Conservation (phyloP, 2,329 filamentous ascomycete genomes). For the Aspergillus unguis region DNA sequence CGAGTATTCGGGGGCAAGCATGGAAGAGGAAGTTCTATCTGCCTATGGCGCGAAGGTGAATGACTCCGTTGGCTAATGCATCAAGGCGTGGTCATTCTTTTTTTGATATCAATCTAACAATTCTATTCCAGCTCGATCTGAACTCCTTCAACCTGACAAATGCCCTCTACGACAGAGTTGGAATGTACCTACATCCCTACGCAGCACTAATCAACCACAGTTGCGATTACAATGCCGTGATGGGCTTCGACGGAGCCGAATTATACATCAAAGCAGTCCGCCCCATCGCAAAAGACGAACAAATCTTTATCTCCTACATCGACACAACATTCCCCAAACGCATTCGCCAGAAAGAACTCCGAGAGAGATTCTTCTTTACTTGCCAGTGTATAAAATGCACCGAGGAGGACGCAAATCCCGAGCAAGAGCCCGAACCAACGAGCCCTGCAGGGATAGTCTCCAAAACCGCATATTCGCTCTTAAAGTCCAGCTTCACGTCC, state of each 20-base stretch:
- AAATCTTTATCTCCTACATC: conserved; percentile 62
- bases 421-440: conserved; percentile 12
- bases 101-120: not conserved
- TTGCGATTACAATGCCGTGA: conserved; percentile 58
- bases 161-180: conserved; percentile 55
- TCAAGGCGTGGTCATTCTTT: not conserved
- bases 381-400: conserved; percentile 55
- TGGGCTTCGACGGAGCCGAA: conserved; percentile 55
- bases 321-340: conserved; percentile 53
- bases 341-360: conserved; percentile 53
- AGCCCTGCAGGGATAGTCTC: conserved; percentile 18
- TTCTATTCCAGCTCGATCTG: conserved; percentile 47
- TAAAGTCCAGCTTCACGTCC: conserved; percentile 21
- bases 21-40: conserved; percentile 42
- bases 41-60: conserved; percentile 48
- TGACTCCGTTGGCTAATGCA: not conserved
- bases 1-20: conserved; percentile 49
- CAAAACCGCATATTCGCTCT: conserved; percentile 22
- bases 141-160: conserved; percentile 59
- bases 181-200: conserved; percentile 56
- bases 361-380: conserved; percentile 56
- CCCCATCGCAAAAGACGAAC: conserved; percentile 53
- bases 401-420: not conserved
- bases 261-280: conserved; percentile 52
- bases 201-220: conserved; percentile 59